Evolutionary conservation across 495 filamentous ascomycete genomes (phyloP).

Genomic region (Tuber microsphaerosporum): DNA sequence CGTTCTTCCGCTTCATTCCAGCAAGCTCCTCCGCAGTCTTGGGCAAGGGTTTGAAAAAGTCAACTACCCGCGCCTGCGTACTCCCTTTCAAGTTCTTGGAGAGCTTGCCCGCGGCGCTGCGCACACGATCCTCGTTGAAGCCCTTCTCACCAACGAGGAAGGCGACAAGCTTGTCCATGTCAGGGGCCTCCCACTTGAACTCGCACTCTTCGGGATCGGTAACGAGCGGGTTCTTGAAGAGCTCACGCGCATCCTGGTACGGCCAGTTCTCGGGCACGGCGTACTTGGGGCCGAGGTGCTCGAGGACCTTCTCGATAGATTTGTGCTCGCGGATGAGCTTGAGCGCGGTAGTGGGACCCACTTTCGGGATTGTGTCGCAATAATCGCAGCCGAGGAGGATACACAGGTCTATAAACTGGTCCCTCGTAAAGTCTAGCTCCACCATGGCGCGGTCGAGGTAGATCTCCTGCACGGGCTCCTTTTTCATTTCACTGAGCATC

Average conservation of each 20-base stretch:
- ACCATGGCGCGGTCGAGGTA: conserved; percentile 74
- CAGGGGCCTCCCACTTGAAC: conserved; percentile 93
- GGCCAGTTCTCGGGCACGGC: conserved; percentile 88
- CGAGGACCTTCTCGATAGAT: conserved; percentile 76
- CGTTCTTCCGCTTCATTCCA: conserved; percentile 81
- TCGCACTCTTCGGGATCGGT: conserved; percentile 81
- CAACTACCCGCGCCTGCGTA: conserved; percentile 85
- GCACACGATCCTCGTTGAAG: conserved; percentile 89
- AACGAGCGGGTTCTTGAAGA: conserved; percentile 87
- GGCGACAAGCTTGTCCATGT: conserved; percentile 77
- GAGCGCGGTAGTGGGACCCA: conserved; percentile 83
- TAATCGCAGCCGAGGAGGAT: conserved; percentile 98
- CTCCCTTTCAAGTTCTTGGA: conserved; percentile 80
- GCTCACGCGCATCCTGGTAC: conserved; percentile 77
- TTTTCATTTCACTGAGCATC: conserved; percentile 92
- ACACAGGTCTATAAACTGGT: conserved; percentile 93
- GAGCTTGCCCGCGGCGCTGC: conserved; percentile 64
- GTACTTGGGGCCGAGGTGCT: conserved; percentile 70
- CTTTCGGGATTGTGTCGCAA: conserved; percentile 86
- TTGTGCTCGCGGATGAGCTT: conserved; percentile 88
- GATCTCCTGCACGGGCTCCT: conserved; percentile 96
- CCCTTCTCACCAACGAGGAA: conserved; percentile 91
- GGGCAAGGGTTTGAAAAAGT: conserved; percentile 93
- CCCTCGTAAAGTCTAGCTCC: conserved; percentile 76
- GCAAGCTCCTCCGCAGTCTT: conserved; percentile 78